Base-by-base conservation (phyloP, 2,329 filamentous ascomycete species). In the Sporothrix inflata region DNA sequence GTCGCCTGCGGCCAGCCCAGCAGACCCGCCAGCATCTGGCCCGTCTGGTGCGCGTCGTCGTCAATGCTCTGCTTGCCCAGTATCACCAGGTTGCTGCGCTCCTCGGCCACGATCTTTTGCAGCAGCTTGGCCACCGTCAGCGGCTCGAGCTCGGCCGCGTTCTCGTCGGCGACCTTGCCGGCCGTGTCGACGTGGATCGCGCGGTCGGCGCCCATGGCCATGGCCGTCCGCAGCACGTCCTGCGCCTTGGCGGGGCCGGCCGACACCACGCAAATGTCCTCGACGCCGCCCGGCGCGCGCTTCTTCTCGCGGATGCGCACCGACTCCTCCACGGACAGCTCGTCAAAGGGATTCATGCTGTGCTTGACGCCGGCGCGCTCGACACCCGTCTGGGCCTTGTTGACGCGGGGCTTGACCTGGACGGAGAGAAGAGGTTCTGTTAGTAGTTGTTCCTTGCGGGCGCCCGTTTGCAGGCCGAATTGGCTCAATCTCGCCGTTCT, bases 291-390 rank as follows among this genome's bases (percentile, higher is more conserved):
- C 21, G 90, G 87, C 21, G 89, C 89, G 71, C 84, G 82, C 82
- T 93, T 92, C 85, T 93, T 92, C 82, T 98, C 95, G 82, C 96
- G 94, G 80, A 99, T 92, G 53, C 93, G 94, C 69, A 98, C 93
- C 69, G 94, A 93, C 85, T 98, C 96, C 84, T 99, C 96, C 82
- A 99, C 90, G 57, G 94, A 97, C 79, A 99, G 92, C 83, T 99
- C 96, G 86, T 99, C 96, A 84, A 99, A 99, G 24, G 96, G 96
- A 87, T 98, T 99, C 89, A 99, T 95, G 81, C 91, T 94, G 88
- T 98, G 95, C 84, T 98, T 98, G 79, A 98, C 94, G 77, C 93
- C 93, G 75, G 91, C 87, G 71, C 93, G 97, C 84, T 98, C 95
- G 83, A 99, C 92, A 80, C 90, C 95, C 74, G 95, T 98, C 83